phyloP scores from a whole-genome alignment of 352 stramenopile genomes.

The Aphanomyces astaci region DNA sequence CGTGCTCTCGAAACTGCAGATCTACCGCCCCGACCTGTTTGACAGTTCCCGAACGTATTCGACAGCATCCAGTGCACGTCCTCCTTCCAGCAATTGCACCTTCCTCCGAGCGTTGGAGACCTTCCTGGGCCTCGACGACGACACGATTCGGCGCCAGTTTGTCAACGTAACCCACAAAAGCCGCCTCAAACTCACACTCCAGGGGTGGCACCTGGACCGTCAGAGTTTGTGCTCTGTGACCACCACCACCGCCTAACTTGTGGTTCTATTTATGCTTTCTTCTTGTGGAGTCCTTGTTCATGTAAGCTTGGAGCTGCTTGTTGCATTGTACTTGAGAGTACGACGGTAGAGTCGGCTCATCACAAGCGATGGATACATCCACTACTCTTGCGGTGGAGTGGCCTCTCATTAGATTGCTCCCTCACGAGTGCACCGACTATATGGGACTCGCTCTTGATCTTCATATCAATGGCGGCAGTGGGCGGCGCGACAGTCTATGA shows the following conservation, averaged over 20 bases:
- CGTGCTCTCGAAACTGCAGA: conserved; percentile 29
- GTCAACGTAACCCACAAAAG: conserved; percentile 21
- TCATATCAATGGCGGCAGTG: too few relatives aligned
- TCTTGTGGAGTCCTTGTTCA: too few relatives aligned
- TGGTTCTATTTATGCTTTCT: too few relatives aligned
- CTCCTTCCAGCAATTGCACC: neutral
- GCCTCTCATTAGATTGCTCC: too few relatives aligned
- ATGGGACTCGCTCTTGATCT: too few relatives aligned
- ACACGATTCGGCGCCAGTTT: conserved; percentile 24
- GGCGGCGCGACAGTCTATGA: too few relatives aligned
- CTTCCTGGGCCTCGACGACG: conserved; percentile 34
- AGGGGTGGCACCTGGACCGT: conserved; percentile 40
- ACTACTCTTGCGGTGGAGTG: too few relatives aligned
- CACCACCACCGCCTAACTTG: neutral
- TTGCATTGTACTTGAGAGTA: too few relatives aligned
- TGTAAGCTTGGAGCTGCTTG: too few relatives aligned
- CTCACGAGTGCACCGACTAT: too few relatives aligned
- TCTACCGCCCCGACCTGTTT: conserved; percentile 34
- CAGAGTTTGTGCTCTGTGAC: conserved; percentile 29
- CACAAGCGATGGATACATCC: too few relatives aligned
- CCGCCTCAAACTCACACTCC: conserved; percentile 33
- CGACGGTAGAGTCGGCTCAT: too few relatives aligned
- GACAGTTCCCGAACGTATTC: conserved; percentile 19
- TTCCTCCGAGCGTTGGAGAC: conserved; percentile 28
- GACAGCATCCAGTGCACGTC: neutral